Evolutionary conservation across 441 rosid genomes (phyloP), one percentile per base, ranked within the genome.

Genomic region (Pelargonium cotyledonis): DNA sequence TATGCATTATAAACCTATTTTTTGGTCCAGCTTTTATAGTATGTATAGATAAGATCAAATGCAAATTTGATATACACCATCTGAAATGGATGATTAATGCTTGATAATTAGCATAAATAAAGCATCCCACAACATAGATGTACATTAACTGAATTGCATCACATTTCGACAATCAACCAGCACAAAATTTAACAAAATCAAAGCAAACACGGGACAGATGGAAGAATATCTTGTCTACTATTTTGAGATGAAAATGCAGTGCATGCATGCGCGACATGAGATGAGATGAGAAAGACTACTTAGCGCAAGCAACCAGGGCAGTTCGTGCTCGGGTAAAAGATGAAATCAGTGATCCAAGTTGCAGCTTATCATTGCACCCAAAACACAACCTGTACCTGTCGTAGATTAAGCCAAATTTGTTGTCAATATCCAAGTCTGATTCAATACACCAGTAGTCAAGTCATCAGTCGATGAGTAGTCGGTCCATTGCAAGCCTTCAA

Each of bases 301-400:
- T 70, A 8, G 68, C 74, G 1, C 65, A 16, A 23, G 74, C 78
- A 8, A 75, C 74, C 41, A 75, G 68, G 8, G 78, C 78, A 53
- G 71, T 15, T 12, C 78, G 71, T 21, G 74, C 74, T 35, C 71
- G 68, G 4, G 78, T 66, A 67, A 75, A 75, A 6, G 60, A 63
- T 15, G 78, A 38, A 15, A 75, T 66, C 61, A 75, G 74, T 12
- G 74, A 70, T 10, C 78, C 78, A 9, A 75, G 44, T 19, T 70
- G 78, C 67, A 75, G 60, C 60, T 69, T 75, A 58, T 75, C 78
- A 31, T 63, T 70, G 78, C 78, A 75, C 8, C 65, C 78, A 8
- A 75, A 70, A 38, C 71, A 53, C 74, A 75, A 53, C 74, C 78
- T 40, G 65, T 61, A 61, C 65, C 65, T 61, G 65, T 55, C 1